Evolutionary conservation across 2,329 filamentous ascomycete genomes (phyloP).

Genomic region (Tolypocladium amazonense): DNA sequence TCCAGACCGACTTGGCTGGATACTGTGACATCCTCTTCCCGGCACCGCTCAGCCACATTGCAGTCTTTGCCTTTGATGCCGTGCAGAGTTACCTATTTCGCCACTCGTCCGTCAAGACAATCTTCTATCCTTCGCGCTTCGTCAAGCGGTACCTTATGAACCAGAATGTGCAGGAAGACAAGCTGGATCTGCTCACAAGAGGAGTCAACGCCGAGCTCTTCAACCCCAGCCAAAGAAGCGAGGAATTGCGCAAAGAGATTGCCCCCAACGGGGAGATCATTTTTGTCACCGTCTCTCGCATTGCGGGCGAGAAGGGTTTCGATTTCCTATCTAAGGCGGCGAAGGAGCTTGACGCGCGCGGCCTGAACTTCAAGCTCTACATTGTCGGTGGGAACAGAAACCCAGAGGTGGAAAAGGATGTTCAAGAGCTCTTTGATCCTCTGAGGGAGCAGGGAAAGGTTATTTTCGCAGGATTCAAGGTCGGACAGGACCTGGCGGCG

Average conservation of each 20-base stretch:
- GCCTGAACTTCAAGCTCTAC: slow-evolving; percentile 51
- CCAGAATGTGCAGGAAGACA: slow-evolving; percentile 42
- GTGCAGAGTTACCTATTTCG: slow-evolving; percentile 59
- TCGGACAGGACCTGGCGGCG: slow-evolving; percentile 49
- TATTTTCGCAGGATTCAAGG: slow-evolving; percentile 55
- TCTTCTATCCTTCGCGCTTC: slow-evolving; percentile 59
- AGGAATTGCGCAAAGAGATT: slow-evolving; percentile 39
- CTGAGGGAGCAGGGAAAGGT: slow-evolving; percentile 40
- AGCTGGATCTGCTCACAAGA: slow-evolving; percentile 50
- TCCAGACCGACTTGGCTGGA: slow-evolving; percentile 60
- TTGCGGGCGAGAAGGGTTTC: slow-evolving; percentile 63
- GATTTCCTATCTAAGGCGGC: slow-evolving; percentile 52
- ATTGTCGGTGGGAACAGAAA: slow-evolving; percentile 61
- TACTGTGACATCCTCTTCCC: slow-evolving; percentile 64
- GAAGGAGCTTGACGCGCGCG: slow-evolving; percentile 40
- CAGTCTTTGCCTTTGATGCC: slow-evolving; percentile 48
- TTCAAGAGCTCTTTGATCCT: slow-evolving; percentile 47
- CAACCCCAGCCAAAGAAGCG: slow-evolving; percentile 39
- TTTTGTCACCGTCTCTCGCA: slow-evolving; percentile 53
- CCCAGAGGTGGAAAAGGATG: slow-evolving; percentile 47
- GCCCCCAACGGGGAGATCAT: slow-evolving; percentile 54
- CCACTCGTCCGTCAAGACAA: slow-evolving; percentile 48
- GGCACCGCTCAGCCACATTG: slow-evolving; percentile 46
- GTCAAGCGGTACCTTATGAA: slow-evolving; percentile 50
- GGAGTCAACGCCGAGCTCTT: slow-evolving; percentile 57